phyloP scores from a whole-genome alignment of 1,284 basidiomycete species.

The Leccinum variabile region DNA sequence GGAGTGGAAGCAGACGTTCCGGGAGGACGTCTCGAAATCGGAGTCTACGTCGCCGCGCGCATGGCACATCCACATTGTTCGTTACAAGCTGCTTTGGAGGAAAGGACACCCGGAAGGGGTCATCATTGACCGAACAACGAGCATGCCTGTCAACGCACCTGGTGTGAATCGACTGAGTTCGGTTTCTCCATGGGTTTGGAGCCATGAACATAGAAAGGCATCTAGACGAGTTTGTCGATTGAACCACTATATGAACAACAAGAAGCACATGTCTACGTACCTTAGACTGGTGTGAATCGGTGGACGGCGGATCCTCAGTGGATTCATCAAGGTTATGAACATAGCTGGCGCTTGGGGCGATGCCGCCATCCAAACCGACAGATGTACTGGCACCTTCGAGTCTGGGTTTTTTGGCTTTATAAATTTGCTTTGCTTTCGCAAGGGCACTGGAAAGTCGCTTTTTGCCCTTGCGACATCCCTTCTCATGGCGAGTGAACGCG shows the following conservation, averaged over 20 bases:
- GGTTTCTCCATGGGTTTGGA: no score
- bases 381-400: neutral
- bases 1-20: no score
- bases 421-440: neutral
- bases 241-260: neutral
- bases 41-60: no score
- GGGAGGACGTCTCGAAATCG: no score
- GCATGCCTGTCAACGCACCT: no score
- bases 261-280: neutral
- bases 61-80: neutral
- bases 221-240: no score
- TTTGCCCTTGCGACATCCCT: no score
- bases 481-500: no score
- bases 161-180: no score
- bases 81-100: neutral
- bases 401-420: neutral
- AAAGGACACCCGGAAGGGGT: neutral
- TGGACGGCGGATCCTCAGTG: neutral
- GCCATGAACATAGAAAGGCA: no score
- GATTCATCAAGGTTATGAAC: neutral
- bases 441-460: neutral
- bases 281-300: neutral
- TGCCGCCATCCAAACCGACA: neutral
- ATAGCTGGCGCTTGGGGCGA: neutral
- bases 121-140: neutral